These are phyloP conservation scores for Cryphonectria naterciae DNA, from an alignment of 2,329 filamentous ascomycete genomes.

Conservation along the genomic window DNA sequence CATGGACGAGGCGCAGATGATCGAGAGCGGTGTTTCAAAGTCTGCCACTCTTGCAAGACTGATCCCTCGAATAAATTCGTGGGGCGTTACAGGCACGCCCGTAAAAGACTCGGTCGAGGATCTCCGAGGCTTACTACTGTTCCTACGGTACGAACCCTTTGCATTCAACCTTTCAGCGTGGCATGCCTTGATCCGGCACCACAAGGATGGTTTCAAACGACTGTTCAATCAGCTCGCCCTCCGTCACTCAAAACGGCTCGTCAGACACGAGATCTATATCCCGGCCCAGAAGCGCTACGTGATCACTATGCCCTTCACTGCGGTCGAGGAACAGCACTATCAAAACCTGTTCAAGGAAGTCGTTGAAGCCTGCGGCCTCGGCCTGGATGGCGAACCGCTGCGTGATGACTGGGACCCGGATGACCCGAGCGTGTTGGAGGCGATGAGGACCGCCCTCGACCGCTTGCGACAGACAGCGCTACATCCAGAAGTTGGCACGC, in stretches of 20 bases:
- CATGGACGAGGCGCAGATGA: constrained; percentile 84
- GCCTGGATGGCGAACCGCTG: constrained; percentile 65
- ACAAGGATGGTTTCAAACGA: constrained; percentile 66
- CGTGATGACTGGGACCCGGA: constrained; percentile 67
- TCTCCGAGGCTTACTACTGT: constrained; percentile 78
- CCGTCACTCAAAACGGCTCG: constrained; percentile 81
- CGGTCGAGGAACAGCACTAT: constrained; percentile 91
- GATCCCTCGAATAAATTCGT: constrained; percentile 83
- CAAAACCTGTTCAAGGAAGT: constrained; percentile 75
- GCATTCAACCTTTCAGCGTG: constrained; percentile 67
- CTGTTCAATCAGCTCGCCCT: constrained; percentile 76
- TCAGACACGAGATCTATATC: constrained; percentile 77
- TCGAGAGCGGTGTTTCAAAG: constrained; percentile 84
- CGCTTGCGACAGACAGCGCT: constrained; percentile 81
- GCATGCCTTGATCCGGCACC: constrained; percentile 64
- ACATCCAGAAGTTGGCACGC: constrained; percentile 78
- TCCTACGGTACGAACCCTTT: constrained; percentile 79
- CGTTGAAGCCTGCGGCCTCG: constrained; percentile 70
- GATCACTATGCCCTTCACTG: constrained; percentile 87
- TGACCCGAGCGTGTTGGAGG: constrained; percentile 59
- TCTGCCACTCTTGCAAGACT: constrained; percentile 79
- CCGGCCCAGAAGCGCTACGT: constrained; percentile 85
- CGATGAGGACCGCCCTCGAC: constrained; percentile 80
- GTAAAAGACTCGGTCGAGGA: constrained; percentile 71
- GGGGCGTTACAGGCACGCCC: constrained; percentile 92